A percentile compares a stretch with the other conserved stretches of the same genome.
Conservation (phyloP, 805 yeast species). For the Metschnikowia lachancei region DNA sequence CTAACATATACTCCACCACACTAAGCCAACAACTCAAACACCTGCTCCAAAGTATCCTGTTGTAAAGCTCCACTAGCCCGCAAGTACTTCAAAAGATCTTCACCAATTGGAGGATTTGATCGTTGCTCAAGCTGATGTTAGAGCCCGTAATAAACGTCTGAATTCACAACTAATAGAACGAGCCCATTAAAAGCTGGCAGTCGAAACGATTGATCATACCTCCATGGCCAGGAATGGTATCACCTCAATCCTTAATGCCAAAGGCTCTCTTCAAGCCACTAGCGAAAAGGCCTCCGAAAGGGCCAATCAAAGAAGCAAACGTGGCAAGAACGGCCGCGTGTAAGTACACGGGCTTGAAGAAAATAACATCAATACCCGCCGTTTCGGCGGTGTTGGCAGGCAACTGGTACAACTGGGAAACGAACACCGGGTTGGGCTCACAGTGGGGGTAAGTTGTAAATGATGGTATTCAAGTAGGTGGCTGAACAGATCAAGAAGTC, state of each 20-base stretch:
- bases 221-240: slow-evolving; percentile 98
- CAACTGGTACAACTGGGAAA: slow-evolving; percentile 72
- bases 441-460: slow-evolving; percentile 66
- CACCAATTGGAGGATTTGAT: slow-evolving; percentile 63
- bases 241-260: slow-evolving; percentile 95
- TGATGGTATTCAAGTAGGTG: slow-evolving; percentile 56
- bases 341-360: slow-evolving; percentile 82
- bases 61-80: slow-evolving; percentile 30
- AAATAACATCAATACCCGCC: slow-evolving; percentile 46
- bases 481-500: slow-evolving; percentile 89
- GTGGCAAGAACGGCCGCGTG: slow-evolving; percentile 85
- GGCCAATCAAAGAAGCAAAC: slow-evolving; percentile 95
- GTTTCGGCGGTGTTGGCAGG: slow-evolving; percentile 63
- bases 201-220: slow-evolving; percentile 97
- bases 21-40: slow-evolving; percentile 34
- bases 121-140: slow-evolving; percentile 60
- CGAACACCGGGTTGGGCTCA: slow-evolving; percentile 84
- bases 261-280: slow-evolving; percentile 96
- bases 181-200: slow-evolving; percentile 97
- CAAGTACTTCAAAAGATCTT: slow-evolving; percentile 55
- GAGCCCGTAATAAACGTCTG: slow-evolving; percentile 83
- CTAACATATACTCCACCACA: neutral
- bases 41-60: slow-evolving; percentile 27
- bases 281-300: slow-evolving; percentile 98
- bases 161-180: slow-evolving; percentile 85